These are phyloP conservation scores for Scheffersomyces titani DNA, from an alignment of 1,139 yeast genomes.

Conservation along the genomic window DNA sequence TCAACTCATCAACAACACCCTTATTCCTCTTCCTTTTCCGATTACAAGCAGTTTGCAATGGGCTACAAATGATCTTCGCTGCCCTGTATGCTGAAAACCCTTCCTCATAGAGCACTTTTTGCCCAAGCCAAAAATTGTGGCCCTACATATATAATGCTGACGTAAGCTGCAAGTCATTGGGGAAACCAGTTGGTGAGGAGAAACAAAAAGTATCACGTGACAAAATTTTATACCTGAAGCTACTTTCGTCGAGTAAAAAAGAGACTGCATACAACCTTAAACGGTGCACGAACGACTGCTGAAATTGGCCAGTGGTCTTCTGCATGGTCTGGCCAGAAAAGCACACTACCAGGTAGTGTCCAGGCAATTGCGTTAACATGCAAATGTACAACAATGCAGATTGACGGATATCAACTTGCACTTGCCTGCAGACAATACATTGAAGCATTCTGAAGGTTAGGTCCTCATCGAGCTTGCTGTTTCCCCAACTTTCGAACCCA, in stretches of 20 bases:
- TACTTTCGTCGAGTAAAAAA: too few species aligned
- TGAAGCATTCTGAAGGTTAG: neutral
- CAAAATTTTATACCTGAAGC: too few species aligned
- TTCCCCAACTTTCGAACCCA: neutral
- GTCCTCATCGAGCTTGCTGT: neutral
- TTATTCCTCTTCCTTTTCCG: too few species aligned
- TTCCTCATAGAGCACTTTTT: conserved; percentile 1
- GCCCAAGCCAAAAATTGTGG: too few species aligned
- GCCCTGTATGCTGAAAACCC: neutral
- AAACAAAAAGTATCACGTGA: too few species aligned
- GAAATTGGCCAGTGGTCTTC: neutral
- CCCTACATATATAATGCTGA: too few species aligned
- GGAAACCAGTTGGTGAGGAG: too few species aligned
- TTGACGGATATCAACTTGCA: neutral
- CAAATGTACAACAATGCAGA: neutral
- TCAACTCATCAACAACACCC: too few species aligned
- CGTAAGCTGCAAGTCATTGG: too few species aligned
- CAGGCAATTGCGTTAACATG: neutral
- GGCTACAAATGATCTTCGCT: too few species aligned
- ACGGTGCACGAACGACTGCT: neutral
- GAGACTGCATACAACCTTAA: neutral
- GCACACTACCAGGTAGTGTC: neutral
- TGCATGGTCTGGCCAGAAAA: neutral
- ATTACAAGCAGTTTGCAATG: too few species aligned
- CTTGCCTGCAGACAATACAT: neutral